Evolutionary conservation across 2,329 filamentous ascomycete genomes (phyloP), one percentile per base, ranked within the genome.

Genomic region (Hypoxylon sp.): DNA sequence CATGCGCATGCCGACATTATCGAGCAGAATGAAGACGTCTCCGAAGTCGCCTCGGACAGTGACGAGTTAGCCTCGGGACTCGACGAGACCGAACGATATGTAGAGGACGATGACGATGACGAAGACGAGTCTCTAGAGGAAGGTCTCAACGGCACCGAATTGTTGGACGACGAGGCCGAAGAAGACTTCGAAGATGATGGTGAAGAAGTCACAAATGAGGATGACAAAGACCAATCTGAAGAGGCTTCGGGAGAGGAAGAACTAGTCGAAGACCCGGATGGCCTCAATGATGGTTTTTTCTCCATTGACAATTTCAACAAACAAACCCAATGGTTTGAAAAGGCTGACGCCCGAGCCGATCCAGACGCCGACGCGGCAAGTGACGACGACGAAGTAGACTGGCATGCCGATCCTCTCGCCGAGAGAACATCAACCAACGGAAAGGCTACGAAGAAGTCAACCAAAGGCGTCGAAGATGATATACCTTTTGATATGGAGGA

Each of bases 271-370:
- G 92, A 98, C 69, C 87, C 87, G 3, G 83, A 95, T 70, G 92
- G 92, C 5, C 84, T 99, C 26, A 98, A 99, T 70, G 95, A 99
- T 71, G 94, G 92, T 4, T 99, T 99, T 78, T 99, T 99, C 78
- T 96, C 92, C 13, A 94, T 99, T 68, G 93, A 98, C 69, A 88
- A 96, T 58, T 99, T 99, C 83, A 99, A 99, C 80, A 91, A 89
- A 72, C 91, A 96, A 72, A 91, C 92, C 1, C 91, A 96, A 69
- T 89, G 89, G 71, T 87, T 97, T 45, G 95, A 99, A 74, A 87
- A 91, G 63, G 89, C 92, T 73, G 94, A 98, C 73, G 84, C 85
- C 23, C 83, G 84, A 62, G 92, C 89, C 23, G 91, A 94, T 65
- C 85, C 86, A 31, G 88, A 89, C 67, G 88, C 89, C 53, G 90